Evolutionary conservation across 495 filamentous ascomycete genomes (phyloP), one percentile per base, ranked within the genome.

Genomic region (Penicillium cosmopolitanum): DNA sequence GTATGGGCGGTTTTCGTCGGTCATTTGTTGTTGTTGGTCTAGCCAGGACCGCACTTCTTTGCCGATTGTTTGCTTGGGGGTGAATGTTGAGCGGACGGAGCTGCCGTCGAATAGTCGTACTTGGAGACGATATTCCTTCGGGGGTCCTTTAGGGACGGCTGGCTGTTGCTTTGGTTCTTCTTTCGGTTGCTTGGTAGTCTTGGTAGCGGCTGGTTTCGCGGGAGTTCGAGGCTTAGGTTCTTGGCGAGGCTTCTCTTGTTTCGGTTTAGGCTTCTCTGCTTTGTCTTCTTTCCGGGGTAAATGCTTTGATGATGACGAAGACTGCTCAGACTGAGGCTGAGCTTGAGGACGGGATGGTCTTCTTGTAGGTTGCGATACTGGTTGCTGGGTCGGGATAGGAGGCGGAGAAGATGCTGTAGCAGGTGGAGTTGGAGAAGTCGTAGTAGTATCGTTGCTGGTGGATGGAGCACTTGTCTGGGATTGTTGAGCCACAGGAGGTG

Each of bases 41-140:
- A 98, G 79, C 91, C 91, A 97, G 5, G 80, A 63, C 4, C 94
- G 83, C 3, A 98, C 89, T 40, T 90, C 84, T 6, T 66, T 74
- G 11, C 75, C 69, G n/a, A 97, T 81, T 13, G 84, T 90, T 11
- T 84, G 78, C 1, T 76, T 77, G 47, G 85, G 82, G 0, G 82
- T 74, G 69, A 98, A 97, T 19, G 81, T 86, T 25, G 78, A 79
- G 33, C 91, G 86, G 50, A 97, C 83, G 13, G 85, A 91, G 33
- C 84, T 85, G 12, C 94, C 94, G 67, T 97, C 92, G 42, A 96
- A 89, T 0, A 97, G 77, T 2, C 94, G 86, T 42, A 97, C 84
- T 64, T 95, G 93, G 6, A 98, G 72, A 12, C 89, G 84, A 61
- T 76, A 80, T 53, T 78, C 63, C n/a, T 53, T 67, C 21, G 75